phyloP scores from a whole-genome alignment of 208 protist genomes.

The Angomonas ambiguus region DNA sequence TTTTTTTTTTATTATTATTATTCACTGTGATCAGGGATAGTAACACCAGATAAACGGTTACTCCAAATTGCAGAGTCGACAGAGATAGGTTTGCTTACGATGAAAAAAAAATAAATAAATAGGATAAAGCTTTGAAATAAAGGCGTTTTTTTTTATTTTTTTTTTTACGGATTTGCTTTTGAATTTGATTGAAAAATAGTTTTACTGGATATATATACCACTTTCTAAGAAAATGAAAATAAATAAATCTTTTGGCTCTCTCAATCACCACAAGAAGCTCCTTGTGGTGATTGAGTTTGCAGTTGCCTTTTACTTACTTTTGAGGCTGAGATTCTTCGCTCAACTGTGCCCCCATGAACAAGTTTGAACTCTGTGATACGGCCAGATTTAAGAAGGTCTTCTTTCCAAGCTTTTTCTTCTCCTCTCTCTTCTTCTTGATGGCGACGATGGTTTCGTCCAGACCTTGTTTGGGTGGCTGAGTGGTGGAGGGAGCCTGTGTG shows the following conservation, averaged over 20 bases:
- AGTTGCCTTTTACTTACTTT: background rate
- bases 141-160: background rate
- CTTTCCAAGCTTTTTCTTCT: background rate
- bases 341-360: background rate
- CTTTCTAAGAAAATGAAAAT: background rate
- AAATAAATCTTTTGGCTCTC: background rate
- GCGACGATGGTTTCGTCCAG: background rate
- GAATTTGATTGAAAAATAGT: background rate
- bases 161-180: background rate
- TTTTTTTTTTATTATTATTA: constrained; percentile 2
- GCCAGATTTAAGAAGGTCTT: background rate
- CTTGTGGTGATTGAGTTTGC: background rate
- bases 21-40: background rate
- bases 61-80: too few relatives aligned
- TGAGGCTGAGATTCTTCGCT: background rate
- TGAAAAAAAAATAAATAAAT: too few relatives aligned
- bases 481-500: background rate
- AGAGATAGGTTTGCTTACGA: too few relatives aligned
- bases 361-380: background rate
- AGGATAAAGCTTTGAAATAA: background rate
- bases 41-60: too few relatives aligned
- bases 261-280: background rate
- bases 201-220: background rate
- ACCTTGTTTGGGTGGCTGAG: background rate
- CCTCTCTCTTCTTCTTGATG: background rate